Base-by-base conservation (phyloP, 768 basidiomycete species). In the Rhodocollybia butyracea region DNA sequence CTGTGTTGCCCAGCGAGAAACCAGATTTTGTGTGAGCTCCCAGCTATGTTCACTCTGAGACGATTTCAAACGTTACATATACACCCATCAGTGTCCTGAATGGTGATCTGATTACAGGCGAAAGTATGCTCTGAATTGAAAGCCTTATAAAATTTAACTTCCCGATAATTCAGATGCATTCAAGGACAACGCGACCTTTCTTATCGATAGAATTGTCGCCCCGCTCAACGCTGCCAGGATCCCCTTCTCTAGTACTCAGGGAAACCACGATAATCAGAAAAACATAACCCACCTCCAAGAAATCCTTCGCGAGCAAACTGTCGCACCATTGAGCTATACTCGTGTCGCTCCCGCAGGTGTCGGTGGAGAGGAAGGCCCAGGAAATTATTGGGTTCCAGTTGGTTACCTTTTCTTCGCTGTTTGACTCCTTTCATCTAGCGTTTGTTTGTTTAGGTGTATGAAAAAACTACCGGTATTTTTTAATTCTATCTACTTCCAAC, bases 371-470 rank as follows among this genome's bases (percentile, higher is more conserved):
- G 79, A 77, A 26, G 87, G 88, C 7, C 80, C 82, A 1, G 86
- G 83, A 29, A 89, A 84, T 58, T 89, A 89, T 61, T 89, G 88
- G 89, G 85, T 91, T 32, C 88, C 89, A 3, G 81, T 90, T 53
- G 38, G 36, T 2, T 6, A 12, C 3, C 26, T 6, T 19, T 24
- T 46, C 1, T n/a, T 4, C 5, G 21, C 24, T 19, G 31, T 12
- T 10, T 10, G 3, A 31, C 19, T 11, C n/a, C 6, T 17, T n/a
- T 17, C 17, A 19, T 31, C 22, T 2, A 47, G 32, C 19, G 31
- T 27, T 26, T 29, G 13, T 43, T 12, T 5, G 13, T 24, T 17
- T 45, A 78, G 76, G 61, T 78, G 13, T 82, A 78, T 59, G 64
- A 64, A 38, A 65, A 61, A 22, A 41, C 30, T 7, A 57, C 62